phyloP scores from a whole-genome alignment of 257 asterid species.

The Jaltomata sinuosa region DNA sequence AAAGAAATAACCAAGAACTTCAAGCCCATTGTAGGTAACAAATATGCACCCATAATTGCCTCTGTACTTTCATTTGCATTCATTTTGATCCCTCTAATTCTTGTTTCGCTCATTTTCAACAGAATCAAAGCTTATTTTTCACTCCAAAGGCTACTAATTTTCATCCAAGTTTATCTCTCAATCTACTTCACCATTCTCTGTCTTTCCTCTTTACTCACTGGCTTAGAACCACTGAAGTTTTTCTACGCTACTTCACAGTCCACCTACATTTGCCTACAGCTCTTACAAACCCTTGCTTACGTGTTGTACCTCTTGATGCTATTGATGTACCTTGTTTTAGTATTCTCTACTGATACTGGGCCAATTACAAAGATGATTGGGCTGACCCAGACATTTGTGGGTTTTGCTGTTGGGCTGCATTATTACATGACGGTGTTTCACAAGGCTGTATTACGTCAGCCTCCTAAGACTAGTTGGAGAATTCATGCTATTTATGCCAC shows the following conservation, averaged over 20 bases:
- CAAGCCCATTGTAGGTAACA: slow-evolving; percentile 77
- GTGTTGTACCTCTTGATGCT: slow-evolving; percentile 83
- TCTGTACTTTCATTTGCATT: slow-evolving; percentile 57
- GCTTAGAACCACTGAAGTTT: slow-evolving; percentile 77
- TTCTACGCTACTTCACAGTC: slow-evolving; percentile 84
- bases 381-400: slow-evolving; percentile 79
- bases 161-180: slow-evolving; percentile 72
- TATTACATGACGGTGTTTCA: slow-evolving; percentile 83
- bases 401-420: slow-evolving; percentile 89
- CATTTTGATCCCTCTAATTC: slow-evolving; percentile 59
- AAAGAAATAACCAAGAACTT: slow-evolving; percentile 65
- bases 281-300: slow-evolving; percentile 57
- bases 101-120: slow-evolving; percentile 67
- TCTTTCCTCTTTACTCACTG: slow-evolving; percentile 57
- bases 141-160: slow-evolving; percentile 65
- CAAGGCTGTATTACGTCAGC: slow-evolving; percentile 65
- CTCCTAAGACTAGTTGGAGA: slow-evolving; percentile 80
- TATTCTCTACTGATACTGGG: slow-evolving; percentile 71
- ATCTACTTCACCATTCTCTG: slow-evolving; percentile 79
- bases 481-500: slow-evolving; percentile 70
- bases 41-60: slow-evolving; percentile 69
- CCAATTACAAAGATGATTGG: slow-evolving; percentile 45
- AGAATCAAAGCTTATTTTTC: slow-evolving; percentile 75
- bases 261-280: slow-evolving; percentile 69
- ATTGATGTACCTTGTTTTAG: slow-evolving; percentile 69